Evolutionary conservation across 2,329 filamentous ascomycete genomes (phyloP), one percentile per base, ranked within the genome.

Genomic region (Ciborinia camelliae): DNA sequence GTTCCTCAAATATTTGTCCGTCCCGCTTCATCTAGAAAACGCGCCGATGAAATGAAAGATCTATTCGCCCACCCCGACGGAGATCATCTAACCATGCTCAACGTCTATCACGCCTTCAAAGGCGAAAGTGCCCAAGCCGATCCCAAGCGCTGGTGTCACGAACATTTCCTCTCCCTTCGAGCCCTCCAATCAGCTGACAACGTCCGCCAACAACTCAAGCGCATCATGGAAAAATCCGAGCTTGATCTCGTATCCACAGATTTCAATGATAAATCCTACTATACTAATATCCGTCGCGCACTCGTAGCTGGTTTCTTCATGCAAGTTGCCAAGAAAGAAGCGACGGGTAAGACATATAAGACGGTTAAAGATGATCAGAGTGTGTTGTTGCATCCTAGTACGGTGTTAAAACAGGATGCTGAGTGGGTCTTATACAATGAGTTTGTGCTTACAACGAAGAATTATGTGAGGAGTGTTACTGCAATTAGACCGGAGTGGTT

Each of bases 401-500:
- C 93, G 0, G 93, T 97, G 39, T 82, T 99, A 28, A 86, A 87
- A 59, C 88, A 92, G 65, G 93, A 97, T 66, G 91, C 89, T 71
- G 95, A 99, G 71, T 99, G 95, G 95, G 91, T 99, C 32, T 81
- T 99, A 32, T 99, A 99, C 79, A 97, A 98, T 73, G 96, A 99
- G 76, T 99, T 98, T 74, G 95, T 99, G 15, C 85, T 99, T 64
- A 99, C 95, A 0, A 95, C 90, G 62, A 97, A 99, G 84, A 96
- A 98, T 80, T 99, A 97, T 77, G 94, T 99, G 72, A 86, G 96
- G 65, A 97, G 92, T 0, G 92, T 97, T 55, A 98, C 93, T 15
- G 88, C 90, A 37, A 89, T 99, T 63, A 90, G 91, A 76, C 91
- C 94, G 0, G 95, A 99, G 78, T 99, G 95, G 95, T 81, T 99